Conservation (phyloP, 78 protist genomes). For the Paulinella micropora region DNA sequence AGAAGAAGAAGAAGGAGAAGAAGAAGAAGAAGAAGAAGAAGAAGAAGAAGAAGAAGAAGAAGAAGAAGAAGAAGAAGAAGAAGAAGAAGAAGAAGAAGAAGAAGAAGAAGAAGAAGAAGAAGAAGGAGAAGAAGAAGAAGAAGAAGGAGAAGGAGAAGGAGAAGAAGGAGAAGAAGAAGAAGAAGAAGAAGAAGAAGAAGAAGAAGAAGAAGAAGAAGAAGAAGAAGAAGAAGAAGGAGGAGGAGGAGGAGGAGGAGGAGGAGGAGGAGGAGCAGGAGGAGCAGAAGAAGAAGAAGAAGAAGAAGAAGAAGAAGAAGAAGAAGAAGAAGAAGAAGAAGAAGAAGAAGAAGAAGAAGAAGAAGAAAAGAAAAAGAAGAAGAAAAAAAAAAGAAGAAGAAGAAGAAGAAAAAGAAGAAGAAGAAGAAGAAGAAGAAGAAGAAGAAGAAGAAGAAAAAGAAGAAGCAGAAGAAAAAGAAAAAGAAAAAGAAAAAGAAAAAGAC, state of each 20-base stretch:
- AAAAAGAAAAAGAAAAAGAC: not conserved
- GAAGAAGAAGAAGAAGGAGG: not conserved
- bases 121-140: not conserved
- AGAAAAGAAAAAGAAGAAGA: not conserved
- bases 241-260: not conserved
- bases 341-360: not conserved
- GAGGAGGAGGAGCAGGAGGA: not conserved
- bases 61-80: not conserved
- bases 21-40: not conserved
- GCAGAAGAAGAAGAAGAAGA: not conserved
- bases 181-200: not conserved
- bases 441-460: not conserved
- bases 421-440: not conserved
- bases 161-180: not conserved
- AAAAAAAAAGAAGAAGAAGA: not conserved
- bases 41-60: not conserved
- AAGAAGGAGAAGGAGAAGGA: not conserved
- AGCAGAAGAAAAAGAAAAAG: not conserved
- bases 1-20: not conserved
- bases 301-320: not conserved
- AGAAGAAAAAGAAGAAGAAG: not conserved
- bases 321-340: not conserved
- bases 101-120: not conserved
- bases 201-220: not conserved
- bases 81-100: not conserved